Base-by-base conservation (phyloP, 2,329 filamentous ascomycete genomes). In the Pseudocercospora musae region DNA sequence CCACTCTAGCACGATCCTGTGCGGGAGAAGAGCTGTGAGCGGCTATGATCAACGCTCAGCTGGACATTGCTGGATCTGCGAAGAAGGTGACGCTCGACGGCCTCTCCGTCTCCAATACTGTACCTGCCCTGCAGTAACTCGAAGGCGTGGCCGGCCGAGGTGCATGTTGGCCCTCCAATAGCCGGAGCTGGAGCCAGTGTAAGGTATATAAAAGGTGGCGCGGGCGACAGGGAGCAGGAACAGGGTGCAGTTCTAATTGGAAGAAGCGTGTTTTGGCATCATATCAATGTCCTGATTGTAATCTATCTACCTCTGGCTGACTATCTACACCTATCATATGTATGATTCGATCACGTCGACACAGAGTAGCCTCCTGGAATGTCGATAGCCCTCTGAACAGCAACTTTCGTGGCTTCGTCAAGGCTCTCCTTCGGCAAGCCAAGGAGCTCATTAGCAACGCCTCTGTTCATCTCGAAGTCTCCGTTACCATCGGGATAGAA, bases 371-470 rank as follows among this genome's bases (percentile, higher is more conserved):
- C 57, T 27, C 57, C 50, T 23, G 29, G 13, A 42, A 42, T 29
- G 15, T 21, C 48, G 3, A 50, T 66, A 27, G 61, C 59, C 27
- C 61, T 52, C 29, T 56, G 52, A 11, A 66, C 29, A 9, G 66
- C 64, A 33, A 31, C 46, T 71, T 76, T 79, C 0, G 83, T 89
- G 23, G 77, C 76, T 63, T 83, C 80, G 67, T 89, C 86, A 1
- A 50, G 65, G 48, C 82, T 79, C 72, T 89, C 87, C 64, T 82
- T 75, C 0, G 83, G 81, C 69, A 90, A 73, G 0, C 80, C 84
- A n/a, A 90, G 73, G 4, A 77, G 67, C 13, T 81, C 78, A 64
- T 89, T 89, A 2, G 78, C 76, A 15, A 79, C 64, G 3, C 72
- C 74, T 40, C 64, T 68, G 4, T 58, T 67, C 15, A 72, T 76